Evolutionary conservation across 73 alveolate species (phyloP).

Genomic region (Effrenium voratum): DNA sequence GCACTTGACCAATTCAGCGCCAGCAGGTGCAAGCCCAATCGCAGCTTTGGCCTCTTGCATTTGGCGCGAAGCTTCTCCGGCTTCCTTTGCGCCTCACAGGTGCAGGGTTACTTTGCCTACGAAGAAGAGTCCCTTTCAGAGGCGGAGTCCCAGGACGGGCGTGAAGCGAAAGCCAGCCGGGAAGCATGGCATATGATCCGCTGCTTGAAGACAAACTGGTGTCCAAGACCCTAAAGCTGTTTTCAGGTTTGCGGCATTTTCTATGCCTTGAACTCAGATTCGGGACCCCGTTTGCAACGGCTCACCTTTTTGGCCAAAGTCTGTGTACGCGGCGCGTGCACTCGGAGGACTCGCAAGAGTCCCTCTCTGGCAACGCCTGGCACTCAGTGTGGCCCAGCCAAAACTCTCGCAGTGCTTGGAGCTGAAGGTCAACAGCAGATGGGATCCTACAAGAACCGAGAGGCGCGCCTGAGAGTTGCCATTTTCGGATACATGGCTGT

Average conservation of each 20-base stretch:
- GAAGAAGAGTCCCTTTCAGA: slow-evolving; percentile 53
- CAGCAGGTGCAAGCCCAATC: no score
- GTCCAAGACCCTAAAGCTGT: no score
- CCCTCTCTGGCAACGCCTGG: slow-evolving; percentile 48
- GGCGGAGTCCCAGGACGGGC: slow-evolving; percentile 81
- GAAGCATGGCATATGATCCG: no score
- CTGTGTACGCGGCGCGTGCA: neutral
- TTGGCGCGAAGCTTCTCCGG: neutral
- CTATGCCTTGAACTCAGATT: no score
- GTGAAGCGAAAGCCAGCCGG: neutral
- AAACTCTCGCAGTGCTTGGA: neutral
- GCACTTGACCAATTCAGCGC: no score
- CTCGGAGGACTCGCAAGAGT: slow-evolving; percentile 75
- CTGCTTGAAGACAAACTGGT: no score
- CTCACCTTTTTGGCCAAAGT: neutral
- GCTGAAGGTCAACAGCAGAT: slow-evolving; percentile 59
- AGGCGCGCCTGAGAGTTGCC: slow-evolving; percentile 14
- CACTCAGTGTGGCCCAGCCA: neutral
- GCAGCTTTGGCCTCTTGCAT: no score
- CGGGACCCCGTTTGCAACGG: no score
- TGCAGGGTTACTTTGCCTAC: slow-evolving; percentile 59
- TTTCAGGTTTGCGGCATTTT: no score
- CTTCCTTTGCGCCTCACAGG: neutral
- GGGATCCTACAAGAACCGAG: slow-evolving; percentile 61
- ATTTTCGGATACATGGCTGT: no score